Conservation (phyloP, 805 yeast genomes). For the Wickerhamiella sorbophila region DNA sequence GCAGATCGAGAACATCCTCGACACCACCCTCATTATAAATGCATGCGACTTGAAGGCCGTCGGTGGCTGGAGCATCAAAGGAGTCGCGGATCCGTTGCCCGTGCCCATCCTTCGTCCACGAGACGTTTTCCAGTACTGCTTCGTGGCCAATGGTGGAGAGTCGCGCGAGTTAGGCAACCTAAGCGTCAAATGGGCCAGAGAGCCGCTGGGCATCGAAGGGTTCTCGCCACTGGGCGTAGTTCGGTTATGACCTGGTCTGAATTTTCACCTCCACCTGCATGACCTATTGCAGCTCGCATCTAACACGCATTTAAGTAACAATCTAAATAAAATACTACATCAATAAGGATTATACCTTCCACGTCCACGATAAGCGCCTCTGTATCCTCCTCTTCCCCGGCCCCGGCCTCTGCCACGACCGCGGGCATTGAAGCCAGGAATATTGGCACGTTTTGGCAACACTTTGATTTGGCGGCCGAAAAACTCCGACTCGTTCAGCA, state of each 20-base stretch:
- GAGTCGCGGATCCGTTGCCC: slow-evolving; percentile 1
- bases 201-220: slow-evolving; percentile 26
- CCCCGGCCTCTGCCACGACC: slow-evolving; percentile 41
- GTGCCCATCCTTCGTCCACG: slow-evolving; percentile 17
- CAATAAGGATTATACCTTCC: slow-evolving; percentile 34
- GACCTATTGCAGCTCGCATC: too few species aligned
- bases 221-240: slow-evolving; percentile 20
- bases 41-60: slow-evolving; percentile 18
- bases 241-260: too few species aligned
- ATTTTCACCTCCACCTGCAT: too few species aligned
- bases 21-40: slow-evolving; percentile 19
- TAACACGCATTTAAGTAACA: too few species aligned
- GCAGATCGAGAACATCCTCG: slow-evolving; percentile 24
- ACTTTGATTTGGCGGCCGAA: slow-evolving; percentile 63
- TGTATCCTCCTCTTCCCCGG: slow-evolving; percentile 26
- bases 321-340: slow-evolving; percentile 4
- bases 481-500: slow-evolving; percentile 49
- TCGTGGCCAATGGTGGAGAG: slow-evolving; percentile 13
- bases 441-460: slow-evolving; percentile 61
- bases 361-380: slow-evolving; percentile 27
- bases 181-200: slow-evolving; percentile 24
- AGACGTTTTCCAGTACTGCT: slow-evolving; percentile 21
- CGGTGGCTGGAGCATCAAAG: slow-evolving; percentile 16
- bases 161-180: slow-evolving; percentile 14
- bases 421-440: slow-evolving; percentile 50